Conservation (phyloP, 805 yeast genomes). For the Saturnispora silvae region DNA sequence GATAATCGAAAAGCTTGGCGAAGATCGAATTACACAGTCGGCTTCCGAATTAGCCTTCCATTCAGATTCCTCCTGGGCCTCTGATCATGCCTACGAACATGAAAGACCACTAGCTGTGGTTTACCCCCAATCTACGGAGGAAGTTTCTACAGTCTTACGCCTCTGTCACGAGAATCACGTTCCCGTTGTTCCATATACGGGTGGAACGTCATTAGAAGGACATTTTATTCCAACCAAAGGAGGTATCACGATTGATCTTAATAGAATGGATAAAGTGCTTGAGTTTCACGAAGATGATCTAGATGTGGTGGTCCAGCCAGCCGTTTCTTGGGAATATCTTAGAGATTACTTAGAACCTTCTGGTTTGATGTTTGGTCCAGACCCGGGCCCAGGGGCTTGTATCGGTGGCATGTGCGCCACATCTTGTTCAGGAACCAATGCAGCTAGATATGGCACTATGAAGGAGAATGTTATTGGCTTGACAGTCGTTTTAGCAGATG, state of each 20-base stretch:
- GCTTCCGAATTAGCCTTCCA: conserved; percentile 22
- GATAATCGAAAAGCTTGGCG: conserved; percentile 42
- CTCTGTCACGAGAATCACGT: conserved; percentile 49
- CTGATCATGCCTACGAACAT: conserved; percentile 24
- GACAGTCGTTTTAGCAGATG: conserved; percentile 74
- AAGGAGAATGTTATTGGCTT: conserved; percentile 58
- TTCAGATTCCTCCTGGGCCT: conserved; percentile 26
- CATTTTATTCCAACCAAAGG: conserved; percentile 62
- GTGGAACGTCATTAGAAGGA: conserved; percentile 75
- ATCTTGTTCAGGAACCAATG: conserved; percentile 73
- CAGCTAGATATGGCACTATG: conserved; percentile 72
- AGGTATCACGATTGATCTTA: conserved; percentile 51
- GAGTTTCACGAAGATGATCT: conserved; percentile 52
- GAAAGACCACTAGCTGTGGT: conserved; percentile 36
- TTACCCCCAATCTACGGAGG: conserved; percentile 55
- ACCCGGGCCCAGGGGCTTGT: conserved; percentile 72
- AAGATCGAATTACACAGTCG: conserved; percentile 34
- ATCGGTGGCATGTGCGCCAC: conserved; percentile 74
- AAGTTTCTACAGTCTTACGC: conserved; percentile 53
- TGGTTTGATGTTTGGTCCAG: conserved; percentile 61
- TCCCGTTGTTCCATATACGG: conserved; percentile 68
- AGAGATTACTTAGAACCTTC: conserved; percentile 39
- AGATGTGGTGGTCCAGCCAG: conserved; percentile 67
- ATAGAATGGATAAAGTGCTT: conserved; percentile 50
- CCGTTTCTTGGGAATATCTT: conserved; percentile 69